Percentiles rank a stretch among this genome's conserved stretches.
Evolutionary conservation across 257 asterid species (phyloP).

Genomic region (Jaltomata sinuosa): DNA sequence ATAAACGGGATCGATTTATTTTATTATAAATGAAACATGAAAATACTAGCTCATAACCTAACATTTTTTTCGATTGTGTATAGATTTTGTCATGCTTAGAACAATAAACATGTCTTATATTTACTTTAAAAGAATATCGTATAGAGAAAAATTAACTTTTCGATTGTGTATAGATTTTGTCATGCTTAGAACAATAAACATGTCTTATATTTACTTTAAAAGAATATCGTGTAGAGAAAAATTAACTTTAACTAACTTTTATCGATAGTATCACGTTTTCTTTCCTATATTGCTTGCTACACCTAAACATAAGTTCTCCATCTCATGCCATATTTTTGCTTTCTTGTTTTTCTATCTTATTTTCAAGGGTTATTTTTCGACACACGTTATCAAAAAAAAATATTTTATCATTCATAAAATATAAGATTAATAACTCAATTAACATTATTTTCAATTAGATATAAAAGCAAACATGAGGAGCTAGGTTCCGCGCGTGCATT

Average conservation of each 20-base stretch:
- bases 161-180: neutral
- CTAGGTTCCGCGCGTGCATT: too few relatives aligned
- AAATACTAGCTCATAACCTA: neutral
- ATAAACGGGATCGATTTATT: too few relatives aligned
- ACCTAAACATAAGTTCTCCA: neutral
- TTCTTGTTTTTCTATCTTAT: neutral
- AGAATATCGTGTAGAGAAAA: neutral
- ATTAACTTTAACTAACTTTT: neutral
- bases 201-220: neutral
- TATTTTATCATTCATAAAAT: neutral
- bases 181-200: neutral
- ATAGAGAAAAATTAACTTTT: too few relatives aligned
- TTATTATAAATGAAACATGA: neutral
- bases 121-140: too few relatives aligned
- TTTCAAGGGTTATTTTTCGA: neutral
- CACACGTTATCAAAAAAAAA: too few relatives aligned
- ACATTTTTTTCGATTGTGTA: neutral
- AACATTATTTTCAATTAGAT: neutral
- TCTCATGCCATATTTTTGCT: neutral
- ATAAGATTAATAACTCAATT: neutral
- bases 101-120: too few relatives aligned
- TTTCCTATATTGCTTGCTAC: neutral
- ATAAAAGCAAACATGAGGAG: neutral
- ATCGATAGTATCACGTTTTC: neutral
- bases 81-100: too few relatives aligned